Conservation (phyloP, 352 stramenopile species). For the Globisporangium iwayamae region DNA sequence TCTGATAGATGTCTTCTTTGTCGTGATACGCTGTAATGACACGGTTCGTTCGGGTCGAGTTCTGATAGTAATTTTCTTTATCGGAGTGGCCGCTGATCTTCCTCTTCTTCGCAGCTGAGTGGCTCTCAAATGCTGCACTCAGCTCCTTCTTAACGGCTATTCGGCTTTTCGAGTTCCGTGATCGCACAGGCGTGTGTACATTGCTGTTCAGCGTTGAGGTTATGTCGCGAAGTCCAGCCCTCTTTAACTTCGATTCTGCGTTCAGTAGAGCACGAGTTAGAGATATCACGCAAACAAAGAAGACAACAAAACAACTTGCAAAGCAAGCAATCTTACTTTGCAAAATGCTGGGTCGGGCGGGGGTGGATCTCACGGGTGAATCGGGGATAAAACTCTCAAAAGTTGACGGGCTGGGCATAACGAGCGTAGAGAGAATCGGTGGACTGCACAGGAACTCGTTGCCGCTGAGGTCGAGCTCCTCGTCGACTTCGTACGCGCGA, state of each 20-base stretch:
- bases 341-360: background rate
- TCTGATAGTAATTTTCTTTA: background rate
- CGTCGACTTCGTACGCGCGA: conserved; percentile 34
- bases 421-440: conserved; percentile 13
- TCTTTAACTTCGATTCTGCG: background rate
- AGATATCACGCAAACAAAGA: background rate
- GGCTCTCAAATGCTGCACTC: background rate
- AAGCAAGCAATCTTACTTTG: conserved; percentile 4
- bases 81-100: background rate
- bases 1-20: background rate
- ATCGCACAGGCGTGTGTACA: background rate
- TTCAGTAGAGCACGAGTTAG: background rate
- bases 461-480: conserved; percentile 63
- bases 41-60: background rate
- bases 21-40: background rate
- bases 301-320: background rate
- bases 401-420: background rate
- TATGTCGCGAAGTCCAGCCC: conserved; percentile 6
- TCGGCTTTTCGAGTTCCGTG: background rate
- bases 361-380: background rate
- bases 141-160: background rate
- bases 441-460: conserved; percentile 65
- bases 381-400: background rate
- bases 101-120: background rate
- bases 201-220: conserved; percentile 2